Percentiles rank a stretch among this genome's conserved stretches.
Conservation (phyloP, 331 rosid species). For the Dryas integrifolia region DNA sequence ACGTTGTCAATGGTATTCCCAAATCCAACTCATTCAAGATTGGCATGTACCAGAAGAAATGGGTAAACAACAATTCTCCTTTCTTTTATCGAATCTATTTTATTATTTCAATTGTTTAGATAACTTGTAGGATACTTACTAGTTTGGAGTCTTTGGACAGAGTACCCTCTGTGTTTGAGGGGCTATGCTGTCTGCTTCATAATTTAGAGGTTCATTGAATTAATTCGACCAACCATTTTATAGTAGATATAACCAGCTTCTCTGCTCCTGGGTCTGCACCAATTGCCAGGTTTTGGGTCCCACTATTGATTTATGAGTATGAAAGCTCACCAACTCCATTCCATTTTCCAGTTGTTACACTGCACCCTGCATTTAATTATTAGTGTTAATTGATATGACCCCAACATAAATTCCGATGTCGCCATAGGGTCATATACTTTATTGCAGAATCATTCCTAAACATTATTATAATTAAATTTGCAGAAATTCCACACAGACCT, state of each 20-base stretch:
- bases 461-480: too few species aligned
- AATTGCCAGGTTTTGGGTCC: not conserved
- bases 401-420: not conserved
- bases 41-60: slow-evolving; percentile 77
- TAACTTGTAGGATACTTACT: not conserved
- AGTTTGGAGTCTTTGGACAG: too few species aligned
- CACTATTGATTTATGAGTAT: too few species aligned
- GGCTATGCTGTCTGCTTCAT: not conserved
- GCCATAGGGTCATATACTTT: not conserved
- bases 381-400: too few species aligned
- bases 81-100: not conserved
- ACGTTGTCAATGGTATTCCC: slow-evolving; percentile 37
- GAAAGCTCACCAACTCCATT: too few species aligned
- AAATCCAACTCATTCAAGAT: slow-evolving; percentile 53
- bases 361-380: too few species aligned
- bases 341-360: too few species aligned
- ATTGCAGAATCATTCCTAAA: too few species aligned
- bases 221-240: too few species aligned
- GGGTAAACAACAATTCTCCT: slow-evolving; percentile 45
- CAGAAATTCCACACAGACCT: slow-evolving; percentile 81
- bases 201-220: too few species aligned
- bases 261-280: too few species aligned
- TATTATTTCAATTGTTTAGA: not conserved
- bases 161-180: not conserved
- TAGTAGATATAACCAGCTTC: too few species aligned